These are phyloP conservation scores for Gracilaria vermiculophylla DNA, from an alignment of 23 red algal genomes.

Conservation along the genomic window DNA sequence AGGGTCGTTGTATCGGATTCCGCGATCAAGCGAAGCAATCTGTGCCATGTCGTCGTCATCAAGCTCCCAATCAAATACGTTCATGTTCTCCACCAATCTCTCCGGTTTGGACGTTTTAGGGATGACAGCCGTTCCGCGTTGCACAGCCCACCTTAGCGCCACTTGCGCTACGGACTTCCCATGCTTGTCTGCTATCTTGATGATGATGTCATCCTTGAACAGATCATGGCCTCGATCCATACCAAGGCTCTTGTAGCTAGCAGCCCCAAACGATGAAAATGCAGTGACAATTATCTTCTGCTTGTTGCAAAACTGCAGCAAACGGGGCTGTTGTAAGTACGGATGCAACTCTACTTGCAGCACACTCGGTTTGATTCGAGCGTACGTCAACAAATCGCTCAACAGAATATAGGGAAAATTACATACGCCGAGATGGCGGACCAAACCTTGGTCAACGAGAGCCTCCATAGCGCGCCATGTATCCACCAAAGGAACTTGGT, in stretches of 20 bases:
- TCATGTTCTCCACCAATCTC: constrained; percentile 77
- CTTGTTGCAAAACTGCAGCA: constrained; percentile 56
- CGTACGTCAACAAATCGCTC: constrained; percentile 72
- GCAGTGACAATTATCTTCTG: constrained; percentile 63
- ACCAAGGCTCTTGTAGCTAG: constrained; percentile 50
- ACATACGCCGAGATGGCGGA: constrained; percentile 70
- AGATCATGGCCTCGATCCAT: constrained; percentile 60
- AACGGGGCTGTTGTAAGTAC: constrained; percentile 52
- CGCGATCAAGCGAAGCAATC: constrained; percentile 59
- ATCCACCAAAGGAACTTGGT: constrained; percentile 56
- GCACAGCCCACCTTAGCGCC: constrained; percentile 77
- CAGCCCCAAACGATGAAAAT: constrained; percentile 81
- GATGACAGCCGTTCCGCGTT: constrained; percentile 74
- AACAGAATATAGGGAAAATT: constrained; percentile 74
- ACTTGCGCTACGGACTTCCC: constrained; percentile 75
- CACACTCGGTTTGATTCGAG: constrained; percentile 71
- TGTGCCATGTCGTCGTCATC: constrained; percentile 59
- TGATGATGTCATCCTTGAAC: constrained; percentile 55
- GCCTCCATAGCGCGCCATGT: constrained; percentile 89
- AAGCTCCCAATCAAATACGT: constrained; percentile 62
- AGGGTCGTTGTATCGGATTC: constrained; percentile 48
- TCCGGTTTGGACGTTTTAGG: constrained; percentile 70
- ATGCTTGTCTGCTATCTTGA: constrained; percentile 54
- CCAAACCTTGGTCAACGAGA: constrained; percentile 75
- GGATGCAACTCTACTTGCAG: constrained; percentile 86